Evolutionary conservation across 495 filamentous ascomycete species (phyloP).

Genomic region (Sphaerosporella brunnea): DNA sequence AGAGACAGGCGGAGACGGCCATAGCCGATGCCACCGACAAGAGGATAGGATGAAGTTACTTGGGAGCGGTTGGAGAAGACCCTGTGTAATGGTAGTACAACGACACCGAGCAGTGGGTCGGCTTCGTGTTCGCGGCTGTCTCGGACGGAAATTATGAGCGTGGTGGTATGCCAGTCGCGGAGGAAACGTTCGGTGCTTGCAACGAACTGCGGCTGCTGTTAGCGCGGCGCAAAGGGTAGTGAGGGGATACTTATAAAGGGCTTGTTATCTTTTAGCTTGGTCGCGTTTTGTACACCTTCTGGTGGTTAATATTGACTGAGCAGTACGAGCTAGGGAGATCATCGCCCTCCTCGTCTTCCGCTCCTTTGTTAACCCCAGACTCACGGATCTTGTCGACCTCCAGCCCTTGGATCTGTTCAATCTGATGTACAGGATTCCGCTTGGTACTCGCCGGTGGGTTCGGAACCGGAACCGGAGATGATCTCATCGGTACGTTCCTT

Average conservation of each 20-base stretch:
- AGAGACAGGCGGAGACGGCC: slow-evolving; percentile 44
- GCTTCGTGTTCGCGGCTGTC: slow-evolving; percentile 45
- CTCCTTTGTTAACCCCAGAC: background rate
- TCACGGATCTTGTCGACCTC: slow-evolving; percentile 1
- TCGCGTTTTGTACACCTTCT: slow-evolving; percentile 49
- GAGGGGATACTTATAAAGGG: background rate
- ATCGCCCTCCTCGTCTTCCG: slow-evolving; percentile 38
- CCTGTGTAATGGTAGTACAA: slow-evolving; percentile 41
- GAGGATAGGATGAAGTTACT: slow-evolving; percentile 41
- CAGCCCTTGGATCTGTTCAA: slow-evolving; percentile 47
- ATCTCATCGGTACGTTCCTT: slow-evolving; percentile 37
- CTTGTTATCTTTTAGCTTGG: slow-evolving; percentile 48
- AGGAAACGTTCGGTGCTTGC: slow-evolving; percentile 51
- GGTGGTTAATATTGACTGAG: slow-evolving; percentile 49
- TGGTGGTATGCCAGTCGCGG: slow-evolving; percentile 41
- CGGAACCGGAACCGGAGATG: slow-evolving; percentile 38
- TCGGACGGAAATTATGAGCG: slow-evolving; percentile 44
- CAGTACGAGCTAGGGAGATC: slow-evolving; percentile 47
- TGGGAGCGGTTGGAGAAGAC: slow-evolving; percentile 39
- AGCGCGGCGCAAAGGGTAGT: background rate
- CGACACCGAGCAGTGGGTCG: slow-evolving; percentile 44
- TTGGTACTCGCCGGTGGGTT: slow-evolving; percentile 30
- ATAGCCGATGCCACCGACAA: slow-evolving; percentile 43
- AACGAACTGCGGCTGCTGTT: slow-evolving; percentile 47
- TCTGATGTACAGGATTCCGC: slow-evolving; percentile 45